Evolutionary conservation across 768 basidiomycete species (phyloP).

Genomic region (Albatrellus ellisii): DNA sequence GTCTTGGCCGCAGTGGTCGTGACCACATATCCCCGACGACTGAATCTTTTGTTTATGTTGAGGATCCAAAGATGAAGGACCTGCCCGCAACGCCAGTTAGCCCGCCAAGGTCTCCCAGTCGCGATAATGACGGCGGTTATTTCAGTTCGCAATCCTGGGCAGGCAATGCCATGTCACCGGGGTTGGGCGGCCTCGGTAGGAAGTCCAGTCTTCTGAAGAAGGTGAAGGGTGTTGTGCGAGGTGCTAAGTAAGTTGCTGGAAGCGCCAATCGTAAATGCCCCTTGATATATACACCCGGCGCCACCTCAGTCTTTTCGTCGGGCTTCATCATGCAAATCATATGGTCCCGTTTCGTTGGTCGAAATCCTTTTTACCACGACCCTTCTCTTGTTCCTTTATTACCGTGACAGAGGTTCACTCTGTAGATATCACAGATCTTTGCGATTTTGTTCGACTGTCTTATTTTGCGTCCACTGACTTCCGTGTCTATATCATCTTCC

Average conservation of each 20-base stretch:
- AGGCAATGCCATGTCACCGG: not conserved
- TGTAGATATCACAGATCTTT: not conserved
- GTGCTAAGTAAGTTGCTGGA: slow-evolving; percentile 9
- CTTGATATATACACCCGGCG: too few species aligned
- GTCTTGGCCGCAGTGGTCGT: slow-evolving; percentile 39
- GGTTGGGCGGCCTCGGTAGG: slow-evolving; percentile 9
- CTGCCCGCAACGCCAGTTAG: slow-evolving; percentile 30
- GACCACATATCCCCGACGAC: slow-evolving; percentile 21
- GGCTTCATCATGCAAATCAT: too few species aligned
- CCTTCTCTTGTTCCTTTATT: not conserved
- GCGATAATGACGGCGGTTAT: not conserved
- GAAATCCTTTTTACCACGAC: not conserved
- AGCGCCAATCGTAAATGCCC: too few species aligned
- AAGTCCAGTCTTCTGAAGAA: slow-evolving; percentile 13
- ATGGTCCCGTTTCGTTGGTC: not conserved
- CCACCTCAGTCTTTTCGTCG: too few species aligned
- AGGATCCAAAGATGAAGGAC: slow-evolving; percentile 44
- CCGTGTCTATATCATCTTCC: too few species aligned
- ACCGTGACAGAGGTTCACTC: not conserved
- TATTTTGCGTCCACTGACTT: not conserved
- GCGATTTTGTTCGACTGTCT: not conserved
- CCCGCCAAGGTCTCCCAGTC: slow-evolving; percentile 14
- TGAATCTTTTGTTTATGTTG: slow-evolving; percentile 62
- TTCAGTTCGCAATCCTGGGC: not conserved
- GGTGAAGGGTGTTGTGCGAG: slow-evolving; percentile 11